phyloP scores from a whole-genome alignment of 2,329 filamentous ascomycete genomes.

The Ceratocystiopsis brevicomis region DNA sequence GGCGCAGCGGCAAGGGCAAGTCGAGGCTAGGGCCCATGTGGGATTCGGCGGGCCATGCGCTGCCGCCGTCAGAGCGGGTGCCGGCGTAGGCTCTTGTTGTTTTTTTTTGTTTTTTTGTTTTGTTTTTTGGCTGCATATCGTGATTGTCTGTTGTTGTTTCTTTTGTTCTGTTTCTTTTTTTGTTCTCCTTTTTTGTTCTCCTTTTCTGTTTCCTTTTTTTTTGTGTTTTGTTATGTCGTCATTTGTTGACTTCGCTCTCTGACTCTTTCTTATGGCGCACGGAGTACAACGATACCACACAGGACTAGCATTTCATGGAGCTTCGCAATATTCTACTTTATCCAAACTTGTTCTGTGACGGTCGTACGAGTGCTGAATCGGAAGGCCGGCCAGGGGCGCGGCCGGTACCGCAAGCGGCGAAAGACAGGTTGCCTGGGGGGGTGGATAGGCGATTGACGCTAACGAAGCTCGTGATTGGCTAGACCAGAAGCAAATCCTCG shows the following conservation, averaged over 20 bases:
- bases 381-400: no score
- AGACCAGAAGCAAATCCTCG: no score
- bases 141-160: neutral
- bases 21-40: slow-evolving; percentile 19
- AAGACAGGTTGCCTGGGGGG: no score
- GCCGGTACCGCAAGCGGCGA: no score
- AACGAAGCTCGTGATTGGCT: neutral
- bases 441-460: no score
- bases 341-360: no score
- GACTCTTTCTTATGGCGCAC: neutral
- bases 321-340: no score
- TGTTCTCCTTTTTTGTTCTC: neutral
- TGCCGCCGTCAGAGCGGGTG: slow-evolving; percentile 34
- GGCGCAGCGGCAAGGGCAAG: slow-evolving; percentile 25
- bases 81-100: slow-evolving; percentile 12
- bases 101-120: neutral
- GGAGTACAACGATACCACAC: neutral
- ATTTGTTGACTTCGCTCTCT: neutral
- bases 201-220: no score
- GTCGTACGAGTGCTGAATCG: no score
- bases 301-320: no score
- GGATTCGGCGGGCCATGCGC: slow-evolving; percentile 30
- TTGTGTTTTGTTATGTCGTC: neutral
- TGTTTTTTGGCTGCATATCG: neutral
- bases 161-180: neutral